A percentile compares a stretch with the other conserved stretches of the same genome.
Conservation (phyloP, 352 stramenopile genomes). For the Nothophytophthora sp. region DNA sequence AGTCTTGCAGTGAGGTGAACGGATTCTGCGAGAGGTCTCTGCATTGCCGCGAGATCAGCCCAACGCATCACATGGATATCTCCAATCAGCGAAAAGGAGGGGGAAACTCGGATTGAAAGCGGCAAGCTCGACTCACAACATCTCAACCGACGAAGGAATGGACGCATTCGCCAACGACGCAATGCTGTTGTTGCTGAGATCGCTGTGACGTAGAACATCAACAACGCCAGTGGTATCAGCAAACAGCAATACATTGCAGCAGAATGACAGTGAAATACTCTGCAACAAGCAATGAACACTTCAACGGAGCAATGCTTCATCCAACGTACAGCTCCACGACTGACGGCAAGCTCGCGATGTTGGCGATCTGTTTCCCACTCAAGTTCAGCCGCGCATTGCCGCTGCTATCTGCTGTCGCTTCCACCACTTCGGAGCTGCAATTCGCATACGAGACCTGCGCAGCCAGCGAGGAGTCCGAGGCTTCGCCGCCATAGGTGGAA, state of each 20-base stretch:
- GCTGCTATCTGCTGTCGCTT: slow-evolving; percentile 6
- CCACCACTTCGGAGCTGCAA: slow-evolving; percentile 27
- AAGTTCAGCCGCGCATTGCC: slow-evolving; percentile 23
- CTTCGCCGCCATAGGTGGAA: slow-evolving; percentile 8
- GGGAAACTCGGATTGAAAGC: not conserved
- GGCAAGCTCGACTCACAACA: slow-evolving; percentile 23
- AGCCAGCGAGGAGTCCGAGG: slow-evolving; percentile 5
- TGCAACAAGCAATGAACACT: not conserved
- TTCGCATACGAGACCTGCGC: slow-evolving; percentile 16
- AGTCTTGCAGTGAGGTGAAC: slow-evolving; percentile 28
- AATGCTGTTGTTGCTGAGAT: slow-evolving; percentile 41
- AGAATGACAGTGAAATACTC: no score
- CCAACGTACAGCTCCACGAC: slow-evolving; percentile 28
- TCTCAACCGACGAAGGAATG: slow-evolving; percentile 27
- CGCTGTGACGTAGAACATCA: slow-evolving; percentile 15
- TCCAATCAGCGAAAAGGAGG: not conserved
- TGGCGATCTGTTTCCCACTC: slow-evolving; percentile 22
- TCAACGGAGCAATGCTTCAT: not conserved
- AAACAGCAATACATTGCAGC: no score
- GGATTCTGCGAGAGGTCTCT: slow-evolving; percentile 42
- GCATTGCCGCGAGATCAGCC: not conserved
- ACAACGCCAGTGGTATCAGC: not conserved
- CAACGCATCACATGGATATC: not conserved
- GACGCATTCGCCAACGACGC: slow-evolving; percentile 13
- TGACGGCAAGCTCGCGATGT: slow-evolving; percentile 31